Evolutionary conservation across 139 green algal species (phyloP).

Genomic region (Micractinium sp.): DNA sequence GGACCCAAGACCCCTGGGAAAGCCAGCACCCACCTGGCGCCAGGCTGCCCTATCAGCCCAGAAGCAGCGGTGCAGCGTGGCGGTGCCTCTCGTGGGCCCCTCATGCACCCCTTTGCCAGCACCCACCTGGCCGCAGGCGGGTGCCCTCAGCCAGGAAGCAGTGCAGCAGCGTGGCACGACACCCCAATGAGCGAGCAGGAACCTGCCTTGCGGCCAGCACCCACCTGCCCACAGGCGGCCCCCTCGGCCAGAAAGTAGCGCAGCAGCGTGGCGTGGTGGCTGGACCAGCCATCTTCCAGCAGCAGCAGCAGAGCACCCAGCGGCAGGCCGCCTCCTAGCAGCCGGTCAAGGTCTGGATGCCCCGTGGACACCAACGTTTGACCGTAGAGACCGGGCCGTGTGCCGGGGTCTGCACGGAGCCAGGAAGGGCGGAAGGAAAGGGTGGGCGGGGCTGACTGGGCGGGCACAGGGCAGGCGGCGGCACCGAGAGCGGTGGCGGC

Average conservation of each 20-base stretch:
- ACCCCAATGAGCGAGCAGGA: too few relatives aligned
- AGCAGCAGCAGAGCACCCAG: constrained; percentile 74
- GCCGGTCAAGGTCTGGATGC: constrained; percentile 71
- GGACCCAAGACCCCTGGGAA: too few relatives aligned
- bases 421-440: not conserved
- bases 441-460: not conserved
- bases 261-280: constrained; percentile 71
- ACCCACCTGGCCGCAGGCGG: too few relatives aligned
- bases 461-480: not conserved
- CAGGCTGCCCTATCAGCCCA: too few relatives aligned
- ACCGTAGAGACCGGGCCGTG: constrained; percentile 72
- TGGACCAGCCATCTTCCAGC: constrained; percentile 67
- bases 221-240: constrained; percentile 67
- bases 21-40: too few relatives aligned
- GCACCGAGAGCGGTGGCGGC: not conserved
- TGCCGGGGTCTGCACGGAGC: constrained; percentile 62
- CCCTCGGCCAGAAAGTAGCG: constrained; percentile 85
- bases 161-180: too few relatives aligned
- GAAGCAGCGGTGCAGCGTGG: too few relatives aligned
- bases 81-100: too few relatives aligned
- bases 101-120: too few relatives aligned
- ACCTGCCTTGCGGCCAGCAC: not conserved
- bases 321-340: constrained; percentile 81
- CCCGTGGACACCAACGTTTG: constrained; percentile 83
- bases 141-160: too few relatives aligned